These are phyloP conservation scores for Citropsis articulata DNA, from an alignment of 345 rosid species.

Conservation along the genomic window DNA sequence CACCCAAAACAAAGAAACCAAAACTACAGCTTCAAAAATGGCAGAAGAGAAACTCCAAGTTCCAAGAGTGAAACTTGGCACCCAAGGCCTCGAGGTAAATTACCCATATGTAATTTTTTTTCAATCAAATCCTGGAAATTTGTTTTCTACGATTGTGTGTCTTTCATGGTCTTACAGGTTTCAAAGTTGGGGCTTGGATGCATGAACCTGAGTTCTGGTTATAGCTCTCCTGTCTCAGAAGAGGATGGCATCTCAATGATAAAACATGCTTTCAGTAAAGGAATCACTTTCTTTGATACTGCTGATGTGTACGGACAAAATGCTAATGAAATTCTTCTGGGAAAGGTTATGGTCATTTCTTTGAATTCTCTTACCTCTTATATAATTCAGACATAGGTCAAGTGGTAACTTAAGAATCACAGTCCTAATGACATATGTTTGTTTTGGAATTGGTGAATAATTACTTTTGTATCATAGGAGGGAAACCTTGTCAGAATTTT, in stretches of 20 bases:
- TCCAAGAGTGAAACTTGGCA: conserved; percentile 42
- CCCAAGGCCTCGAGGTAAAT: conserved; percentile 40
- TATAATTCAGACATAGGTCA: too few species aligned
- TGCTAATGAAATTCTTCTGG: conserved; percentile 12
- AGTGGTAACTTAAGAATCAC: background rate
- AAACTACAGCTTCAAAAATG: background rate
- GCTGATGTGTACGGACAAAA: conserved; percentile 43
- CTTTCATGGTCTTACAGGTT: conserved; percentile 21
- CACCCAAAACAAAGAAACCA: background rate
- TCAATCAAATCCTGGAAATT: background rate
- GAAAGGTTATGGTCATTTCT: conserved; percentile 31
- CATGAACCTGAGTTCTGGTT: conserved; percentile 38
- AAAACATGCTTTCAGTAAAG: conserved; percentile 41
- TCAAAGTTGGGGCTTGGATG: conserved; percentile 51
- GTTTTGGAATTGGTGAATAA: background rate
- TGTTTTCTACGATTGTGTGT: too few species aligned
- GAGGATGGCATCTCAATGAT: conserved; percentile 40
- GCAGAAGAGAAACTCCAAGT: conserved; percentile 20
- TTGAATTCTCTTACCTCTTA: too few species aligned
- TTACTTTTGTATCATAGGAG: background rate
- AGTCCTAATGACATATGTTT: background rate
- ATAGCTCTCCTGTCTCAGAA: conserved; percentile 42
- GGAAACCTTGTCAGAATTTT: background rate
- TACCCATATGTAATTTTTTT: background rate
- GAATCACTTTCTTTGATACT: conserved; percentile 55